Evolutionary conservation across 2,329 filamentous ascomycete species (phyloP).

Genomic region (Thielaviopsis ethacetica): DNA sequence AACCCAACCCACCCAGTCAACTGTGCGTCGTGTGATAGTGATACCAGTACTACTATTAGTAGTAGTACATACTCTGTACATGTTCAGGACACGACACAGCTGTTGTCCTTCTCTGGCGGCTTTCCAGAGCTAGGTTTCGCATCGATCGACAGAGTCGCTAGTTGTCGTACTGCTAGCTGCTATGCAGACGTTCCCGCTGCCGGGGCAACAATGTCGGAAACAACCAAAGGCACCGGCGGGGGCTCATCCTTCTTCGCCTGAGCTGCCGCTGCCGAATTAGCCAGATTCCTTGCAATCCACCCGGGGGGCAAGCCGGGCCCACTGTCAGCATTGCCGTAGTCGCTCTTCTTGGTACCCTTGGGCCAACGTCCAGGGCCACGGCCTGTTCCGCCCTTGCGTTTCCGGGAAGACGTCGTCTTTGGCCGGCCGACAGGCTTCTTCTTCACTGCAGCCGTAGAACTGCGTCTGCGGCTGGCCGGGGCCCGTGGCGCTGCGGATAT

Average conservation of each 20-base stretch:
- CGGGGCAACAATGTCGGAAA: neutral
- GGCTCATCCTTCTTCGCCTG: neutral
- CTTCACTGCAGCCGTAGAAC: slow-evolving; percentile 19
- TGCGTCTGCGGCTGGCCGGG: slow-evolving; percentile 24
- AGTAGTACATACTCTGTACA: neutral
- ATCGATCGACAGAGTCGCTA: neutral
- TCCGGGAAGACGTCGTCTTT: slow-evolving; percentile 6
- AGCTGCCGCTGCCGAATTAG: neutral
- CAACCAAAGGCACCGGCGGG: neutral
- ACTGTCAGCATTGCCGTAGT: slow-evolving; percentile 50
- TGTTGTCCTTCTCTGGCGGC: neutral
- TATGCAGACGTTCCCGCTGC: neutral
- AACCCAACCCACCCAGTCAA: neutral
- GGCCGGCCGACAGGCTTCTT: slow-evolving; percentile 17
- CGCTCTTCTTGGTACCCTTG: slow-evolving; percentile 51
- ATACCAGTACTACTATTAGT: too few species aligned
- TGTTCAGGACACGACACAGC: neutral
- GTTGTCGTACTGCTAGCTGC: neutral
- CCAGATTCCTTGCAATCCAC: slow-evolving; percentile 21
- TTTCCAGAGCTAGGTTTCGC: neutral
- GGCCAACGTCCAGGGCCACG: slow-evolving; percentile 50
- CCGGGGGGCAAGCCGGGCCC: slow-evolving; percentile 46
- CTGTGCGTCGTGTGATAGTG: too few species aligned
- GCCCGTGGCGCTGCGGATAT: slow-evolving; percentile 17
- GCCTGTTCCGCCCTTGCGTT: slow-evolving; percentile 36